phyloP scores from a whole-genome alignment of 495 filamentous ascomycete species.

The Tuber aestivum region DNA sequence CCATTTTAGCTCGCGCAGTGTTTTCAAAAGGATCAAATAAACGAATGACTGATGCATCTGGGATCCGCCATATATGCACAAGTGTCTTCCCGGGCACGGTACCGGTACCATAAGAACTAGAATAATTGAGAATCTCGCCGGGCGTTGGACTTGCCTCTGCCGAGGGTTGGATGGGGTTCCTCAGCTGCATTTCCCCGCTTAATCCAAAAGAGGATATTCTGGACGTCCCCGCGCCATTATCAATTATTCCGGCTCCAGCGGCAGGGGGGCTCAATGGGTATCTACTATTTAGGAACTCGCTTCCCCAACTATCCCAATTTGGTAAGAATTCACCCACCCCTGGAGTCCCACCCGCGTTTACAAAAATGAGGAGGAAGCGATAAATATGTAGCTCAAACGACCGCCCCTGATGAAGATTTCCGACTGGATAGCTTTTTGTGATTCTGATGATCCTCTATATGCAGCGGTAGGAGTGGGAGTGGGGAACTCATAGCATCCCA shows the following conservation, averaged over 20 bases:
- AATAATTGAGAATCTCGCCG: too few relatives aligned
- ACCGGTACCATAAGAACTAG: too few relatives aligned
- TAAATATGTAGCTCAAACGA: background rate
- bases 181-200: too few relatives aligned
- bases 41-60: background rate
- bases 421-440: background rate
- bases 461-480: background rate
- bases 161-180: too few relatives aligned
- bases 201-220: too few relatives aligned
- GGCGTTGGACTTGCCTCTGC: too few relatives aligned
- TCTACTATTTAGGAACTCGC: background rate
- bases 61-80: background rate
- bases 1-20: background rate
- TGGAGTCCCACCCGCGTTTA: background rate
- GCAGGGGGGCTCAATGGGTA: background rate
- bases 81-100: too few relatives aligned
- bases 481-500: background rate
- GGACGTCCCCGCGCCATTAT: too few relatives aligned
- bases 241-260: too few relatives aligned
- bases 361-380: background rate
- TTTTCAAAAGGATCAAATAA: background rate
- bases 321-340: too few relatives aligned
- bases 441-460: background rate
- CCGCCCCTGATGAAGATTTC: background rate
- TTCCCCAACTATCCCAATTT: too few relatives aligned